Evolutionary conservation across 139 green algal genomes (phyloP), one percentile per base, ranked within the genome.

Genomic region (Chlamydomonas schloesseri): DNA sequence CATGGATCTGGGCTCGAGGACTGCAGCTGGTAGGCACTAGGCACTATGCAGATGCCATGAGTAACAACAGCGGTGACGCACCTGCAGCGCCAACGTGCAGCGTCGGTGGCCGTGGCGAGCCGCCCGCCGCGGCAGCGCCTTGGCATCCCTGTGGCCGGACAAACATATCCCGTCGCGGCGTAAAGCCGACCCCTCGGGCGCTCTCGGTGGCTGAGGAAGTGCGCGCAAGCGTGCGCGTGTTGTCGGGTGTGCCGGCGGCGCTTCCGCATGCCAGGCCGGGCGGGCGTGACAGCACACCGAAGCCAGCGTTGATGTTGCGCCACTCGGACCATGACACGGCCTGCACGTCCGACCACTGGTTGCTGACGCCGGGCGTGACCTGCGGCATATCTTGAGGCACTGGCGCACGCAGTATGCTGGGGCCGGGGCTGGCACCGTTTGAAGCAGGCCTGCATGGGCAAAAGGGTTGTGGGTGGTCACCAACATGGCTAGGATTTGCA

Each of bases 91-190:
- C 42, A 5, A 50, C 42, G 42, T 50, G 42, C 8, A 50, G 42
- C 42, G 42, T 5, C 8, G 42, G 42, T 8, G 42, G 42, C 42
- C 42, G 42, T 8, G 42, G 42, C 42, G 42, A 50, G 42, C 42
- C 42, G 42, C 42, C 42, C 42, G 42, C 42, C 8, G 42, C 42
- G 42, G 42, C 42, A 13, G 42, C 42, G 42, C 42, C 42, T 50
- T 50, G 42, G 42, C 42, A 50, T 8, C 42, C 42, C 8, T 50
- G 42, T 8, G 42, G 70, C 36, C 37, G 36, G 4, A 57, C 67
- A 29, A 75, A 85, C 79, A 85, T 85, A 67, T 85, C 79, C 13
- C 79, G 65, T 8, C 79, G 65, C 18, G 79, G 79, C 31, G 79
- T 85, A 1, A 37, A 36, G 14, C 58, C 58, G 28, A 65, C 58